Evolutionary conservation across 164 flowering plant genomes (phyloP), one percentile per base, ranked within the genome.

Genomic region (Chloranthus sessilifolius): DNA sequence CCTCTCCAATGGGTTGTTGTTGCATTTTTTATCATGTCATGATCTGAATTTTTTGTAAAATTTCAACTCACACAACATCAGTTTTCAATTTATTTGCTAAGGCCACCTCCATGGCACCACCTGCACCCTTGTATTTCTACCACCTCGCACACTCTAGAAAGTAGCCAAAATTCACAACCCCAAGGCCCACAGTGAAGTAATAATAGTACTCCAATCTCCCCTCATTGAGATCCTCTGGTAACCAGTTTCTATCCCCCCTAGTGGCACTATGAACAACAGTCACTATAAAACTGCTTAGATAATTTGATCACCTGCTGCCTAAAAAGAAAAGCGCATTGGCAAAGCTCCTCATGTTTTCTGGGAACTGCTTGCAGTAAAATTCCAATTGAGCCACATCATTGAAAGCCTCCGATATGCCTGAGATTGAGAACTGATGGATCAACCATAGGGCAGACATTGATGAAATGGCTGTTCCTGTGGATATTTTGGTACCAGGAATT

Each of bases 321-420:
- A 66, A 62, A 9, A 57, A 73, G 20, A 80, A 54, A 1, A 89
- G 52, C 1, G 97, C 62, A 33, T 78, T 85, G 0, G 75, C 86
- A 8, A 80, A 35, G 50, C 86, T 89, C 23, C 63, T 62, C 94
- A 85, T 81, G 55, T 77, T 69, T 31, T 89, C 97, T 0, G 95
- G 97, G 30, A 83, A 79, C 59, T 89, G 72, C 52, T 66, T 72
- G 73, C 85, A 75, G 68, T 67, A 83, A 34, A 85, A 80, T 63
- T 89, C 95, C 1, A 86, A 75, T 47, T 74, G 90, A 2, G 82
- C 97, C 3, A 89, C 70, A 2, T 65, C 47, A 17, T 65, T 82
- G 56, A 89, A 89, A 1, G 86, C 85, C 67, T 89, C 95, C 1
- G 75, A 75, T 1, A 89, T 59, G 0, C 92, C 92, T 76, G 79